Conservation (phyloP, 1,284 basidiomycete species). For the Inonotus obliquus region DNA sequence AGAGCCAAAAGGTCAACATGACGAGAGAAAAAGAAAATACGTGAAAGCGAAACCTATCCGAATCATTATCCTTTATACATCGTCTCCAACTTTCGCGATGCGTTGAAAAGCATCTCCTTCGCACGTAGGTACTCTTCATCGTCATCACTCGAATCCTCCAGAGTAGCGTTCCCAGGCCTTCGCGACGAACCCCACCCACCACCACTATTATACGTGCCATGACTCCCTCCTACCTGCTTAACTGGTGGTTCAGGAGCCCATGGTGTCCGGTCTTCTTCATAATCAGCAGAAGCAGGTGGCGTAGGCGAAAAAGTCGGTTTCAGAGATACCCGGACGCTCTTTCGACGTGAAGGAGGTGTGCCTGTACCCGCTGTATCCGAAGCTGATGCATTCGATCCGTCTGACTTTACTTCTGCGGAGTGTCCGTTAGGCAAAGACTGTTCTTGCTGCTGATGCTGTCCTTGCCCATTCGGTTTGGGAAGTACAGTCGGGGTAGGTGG, state of each 20-base stretch:
- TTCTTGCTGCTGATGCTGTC: slow-evolving; percentile 6
- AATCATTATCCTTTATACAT: neutral
- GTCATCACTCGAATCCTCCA: slow-evolving; percentile 71
- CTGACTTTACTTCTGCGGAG: neutral
- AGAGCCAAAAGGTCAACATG: neutral
- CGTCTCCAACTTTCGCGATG: slow-evolving; percentile 36
- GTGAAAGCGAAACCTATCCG: neutral
- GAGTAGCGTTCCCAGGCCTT: slow-evolving; percentile 31
- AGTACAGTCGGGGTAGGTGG: slow-evolving; percentile 8
- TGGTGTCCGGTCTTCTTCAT: slow-evolving; percentile 31
- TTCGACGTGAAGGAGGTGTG: slow-evolving; percentile 42
- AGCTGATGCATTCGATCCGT: slow-evolving; percentile 18
- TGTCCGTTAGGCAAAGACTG: slow-evolving; percentile 1
- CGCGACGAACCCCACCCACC: slow-evolving; percentile 21
- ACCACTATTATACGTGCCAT: too few species aligned
- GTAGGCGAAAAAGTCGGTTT: slow-evolving; percentile 67
- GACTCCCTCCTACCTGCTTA: neutral
- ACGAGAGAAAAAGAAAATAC: neutral
- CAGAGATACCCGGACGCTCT: slow-evolving; percentile 70
- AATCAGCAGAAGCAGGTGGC: slow-evolving; percentile 58
- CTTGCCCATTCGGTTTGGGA: neutral
- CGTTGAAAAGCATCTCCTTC: slow-evolving; percentile 43
- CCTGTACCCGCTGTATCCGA: slow-evolving; percentile 22
- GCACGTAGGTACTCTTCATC: slow-evolving; percentile 62
- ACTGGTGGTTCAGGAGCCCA: slow-evolving; percentile 7